Base-by-base conservation (phyloP, 2,329 filamentous ascomycete species). In the Sordariomycetes sp. region DNA sequence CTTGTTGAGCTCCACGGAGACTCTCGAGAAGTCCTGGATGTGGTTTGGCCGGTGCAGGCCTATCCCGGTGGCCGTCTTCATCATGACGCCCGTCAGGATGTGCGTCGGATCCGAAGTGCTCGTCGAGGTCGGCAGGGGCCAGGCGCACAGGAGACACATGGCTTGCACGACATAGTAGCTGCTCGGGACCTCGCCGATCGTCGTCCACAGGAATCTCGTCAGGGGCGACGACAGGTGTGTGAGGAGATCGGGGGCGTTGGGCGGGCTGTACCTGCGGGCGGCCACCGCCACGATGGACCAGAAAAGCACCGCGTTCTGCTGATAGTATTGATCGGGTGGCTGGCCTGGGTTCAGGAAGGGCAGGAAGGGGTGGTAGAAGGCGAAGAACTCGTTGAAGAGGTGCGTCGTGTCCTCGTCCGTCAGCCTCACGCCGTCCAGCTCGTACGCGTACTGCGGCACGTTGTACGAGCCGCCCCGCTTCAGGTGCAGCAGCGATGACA, bases 11-110 rank as follows among this genome's bases (percentile, higher is more conserved):
- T 87, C 79, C 21, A 85, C 68, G 3, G 76, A 80, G 19, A 83
- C 79, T 32, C 83, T 67, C 2, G 82, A 86, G 53, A 90, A 92
- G 54, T 90, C 85, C 53, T 88, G 82, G 29, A 83, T 84, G 53
- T 88, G 79, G 35, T 81, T 86, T 10, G 84, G 85, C 31, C 84
- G 74, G 49, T 92, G 84, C 34, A 92, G 66, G 15, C 85, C 84
- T 45, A 88, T 86, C 43, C 86, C 83, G 43, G 86, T 87, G 8
- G 85, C 85, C 16, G 84, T 76, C 59, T 88, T 86, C 75, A 90
- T 87, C 82, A 90, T 86, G 40, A 86, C 75, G 34, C 85, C 84
- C 45, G 80, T 81, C 14, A 88, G 63, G 52, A 86, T 87, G 51
- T 88, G 86, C 2, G 84, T 90, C 3, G 83, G 82, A 45, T 92